phyloP scores from a whole-genome alignment of 2,329 filamentous ascomycete species.

The Sporothrix luriei region DNA sequence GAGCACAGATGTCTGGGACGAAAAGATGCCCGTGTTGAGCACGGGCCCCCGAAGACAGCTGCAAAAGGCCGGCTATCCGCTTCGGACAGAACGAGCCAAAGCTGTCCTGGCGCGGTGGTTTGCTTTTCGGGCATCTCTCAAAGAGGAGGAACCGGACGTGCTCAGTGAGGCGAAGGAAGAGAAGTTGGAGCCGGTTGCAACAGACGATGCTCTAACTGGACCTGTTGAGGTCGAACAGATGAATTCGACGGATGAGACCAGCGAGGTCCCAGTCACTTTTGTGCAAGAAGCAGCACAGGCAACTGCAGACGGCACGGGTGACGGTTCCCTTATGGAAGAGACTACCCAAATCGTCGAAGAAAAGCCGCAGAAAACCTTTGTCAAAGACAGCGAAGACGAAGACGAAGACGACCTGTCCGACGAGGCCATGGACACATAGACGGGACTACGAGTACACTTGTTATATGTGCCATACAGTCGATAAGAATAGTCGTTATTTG shows the following conservation, averaged over 20 bases:
- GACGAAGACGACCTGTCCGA: constrained; percentile 31
- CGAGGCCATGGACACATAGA: constrained; percentile 28
- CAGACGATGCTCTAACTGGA: too few species aligned
- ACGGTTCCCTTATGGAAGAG: not conserved
- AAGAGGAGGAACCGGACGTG: not conserved
- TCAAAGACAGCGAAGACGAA: constrained; percentile 35
- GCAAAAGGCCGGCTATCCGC: constrained; percentile 33
- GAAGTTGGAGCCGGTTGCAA: too few species aligned
- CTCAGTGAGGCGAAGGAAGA: not conserved
- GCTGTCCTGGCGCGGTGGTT: constrained; percentile 69
- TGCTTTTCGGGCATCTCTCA: constrained; percentile 44
- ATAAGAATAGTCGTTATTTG: not conserved
- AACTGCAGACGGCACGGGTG: not conserved
- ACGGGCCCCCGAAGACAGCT: constrained; percentile 42
- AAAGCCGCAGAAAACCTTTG: constrained; percentile 21
- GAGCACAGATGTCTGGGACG: constrained; percentile 41
- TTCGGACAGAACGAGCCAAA: constrained; percentile 44
- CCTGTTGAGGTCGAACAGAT: not conserved
- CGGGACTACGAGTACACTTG: not conserved
- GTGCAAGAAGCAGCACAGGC: constrained; percentile 39
- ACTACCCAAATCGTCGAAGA: not conserved
- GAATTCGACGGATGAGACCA: not conserved
- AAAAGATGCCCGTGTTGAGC: constrained; percentile 48
- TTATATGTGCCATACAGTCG: too few species aligned
- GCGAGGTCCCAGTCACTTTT: constrained; percentile 40